Evolutionary conservation across 1,139 yeast species (phyloP), one percentile per base, ranked within the genome.

Genomic region (Saccharomyces hybrid): DNA sequence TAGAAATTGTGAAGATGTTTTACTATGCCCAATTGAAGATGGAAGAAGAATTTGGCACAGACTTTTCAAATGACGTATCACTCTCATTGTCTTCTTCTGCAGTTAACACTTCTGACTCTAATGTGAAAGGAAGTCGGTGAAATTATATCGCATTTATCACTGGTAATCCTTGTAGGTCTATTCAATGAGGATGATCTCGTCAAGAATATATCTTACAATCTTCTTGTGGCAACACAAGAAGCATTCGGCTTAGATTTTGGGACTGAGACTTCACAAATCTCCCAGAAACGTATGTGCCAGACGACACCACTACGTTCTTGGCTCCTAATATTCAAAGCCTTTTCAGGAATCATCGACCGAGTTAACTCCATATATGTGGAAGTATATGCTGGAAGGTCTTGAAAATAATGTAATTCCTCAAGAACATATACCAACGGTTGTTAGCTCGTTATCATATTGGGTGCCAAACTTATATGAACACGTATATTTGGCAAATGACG

Each of bases 371-470:
- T 59, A 61, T 49, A 55, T 65, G 16, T 63, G 69, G 62, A 66
- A 64, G 31, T 63, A 66, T 49, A 51, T 64, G 19, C 52, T 68
- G 31, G 65, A 64, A 21, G 68, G 67, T 2, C 53, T 70, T 2
- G 61, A 58, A 41, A 62, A 61, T 44, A 57, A 57, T 27, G 55
- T 63, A 8, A 58, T 67, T 16, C 57, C 58, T 12, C 60, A 57
- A 24, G 58, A 57, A 12, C 54, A 61, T 34, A 56, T 63, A 16
- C 67, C 70, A 3, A 59, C 59, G 8, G 56, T 64, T 1, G 73
- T 85, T 3, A 70, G 78, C 58, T 84, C 83, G 64, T 73, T 84
- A n/a, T 76, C 88, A 0, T 90, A 93, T 1, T 89, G 96, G 96
- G 76, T 86, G n/a, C 78, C 78, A 34, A 86, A 88, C 61, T 74